Percentiles rank a stretch among this genome's conserved stretches.
phyloP scores from a whole-genome alignment of 202 grass and related monocot genomes.

The Setaria viridis region DNA sequence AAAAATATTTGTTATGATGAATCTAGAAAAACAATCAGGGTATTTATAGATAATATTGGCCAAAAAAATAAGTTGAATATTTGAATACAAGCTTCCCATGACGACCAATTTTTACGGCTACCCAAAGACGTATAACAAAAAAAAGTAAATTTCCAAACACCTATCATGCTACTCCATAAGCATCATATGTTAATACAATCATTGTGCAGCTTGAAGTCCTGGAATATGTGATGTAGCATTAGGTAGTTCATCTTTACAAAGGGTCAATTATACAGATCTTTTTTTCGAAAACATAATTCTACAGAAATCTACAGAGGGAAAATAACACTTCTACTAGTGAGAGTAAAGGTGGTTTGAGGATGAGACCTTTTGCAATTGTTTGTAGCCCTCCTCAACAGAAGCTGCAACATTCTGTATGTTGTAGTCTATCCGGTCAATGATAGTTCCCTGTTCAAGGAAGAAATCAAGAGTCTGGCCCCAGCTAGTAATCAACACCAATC shows the following conservation, averaged over 20 bases:
- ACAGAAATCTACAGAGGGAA: background rate
- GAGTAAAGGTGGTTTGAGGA: background rate
- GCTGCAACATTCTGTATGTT: constrained; percentile 92
- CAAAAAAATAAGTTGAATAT: background rate
- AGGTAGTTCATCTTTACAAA: background rate
- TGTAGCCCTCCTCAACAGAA: constrained; percentile 91
- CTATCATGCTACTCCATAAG: background rate
- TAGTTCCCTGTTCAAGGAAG: constrained; percentile 80
- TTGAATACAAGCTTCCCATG: background rate
- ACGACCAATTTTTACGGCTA: background rate
- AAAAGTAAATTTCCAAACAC: background rate
- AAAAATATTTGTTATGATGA: background rate
- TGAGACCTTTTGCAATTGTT: constrained; percentile 85
- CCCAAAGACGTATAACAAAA: background rate
- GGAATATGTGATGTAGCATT: background rate
- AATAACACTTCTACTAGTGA: background rate
- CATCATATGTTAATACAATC: background rate
- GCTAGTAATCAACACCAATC: constrained; percentile 12
- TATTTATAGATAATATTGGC: constrained; percentile 14
- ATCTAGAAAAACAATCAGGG: background rate
- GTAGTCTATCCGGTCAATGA: constrained; percentile 91
- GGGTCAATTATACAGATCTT: background rate
- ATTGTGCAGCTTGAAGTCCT: background rate
- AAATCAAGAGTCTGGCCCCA: constrained; percentile 37
- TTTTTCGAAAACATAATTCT: background rate